Evolutionary conservation across 2,329 filamentous ascomycete genomes (phyloP).

Genomic region (Falciphora oryzae): DNA sequence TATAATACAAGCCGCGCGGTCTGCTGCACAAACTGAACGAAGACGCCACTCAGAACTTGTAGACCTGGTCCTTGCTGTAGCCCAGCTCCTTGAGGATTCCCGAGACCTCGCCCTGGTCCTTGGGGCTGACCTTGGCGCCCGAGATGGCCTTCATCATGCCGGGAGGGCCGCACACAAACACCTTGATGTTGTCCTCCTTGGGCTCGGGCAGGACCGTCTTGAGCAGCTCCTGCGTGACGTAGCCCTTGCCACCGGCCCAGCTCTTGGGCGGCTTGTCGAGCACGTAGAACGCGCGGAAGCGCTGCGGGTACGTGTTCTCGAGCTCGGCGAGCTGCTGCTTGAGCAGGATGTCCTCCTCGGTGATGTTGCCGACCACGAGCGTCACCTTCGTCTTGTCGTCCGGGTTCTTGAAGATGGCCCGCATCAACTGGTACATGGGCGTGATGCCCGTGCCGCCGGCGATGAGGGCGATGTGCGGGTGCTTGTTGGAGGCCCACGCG

Average conservation of each 20-base stretch:
- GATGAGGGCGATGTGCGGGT: conserved; percentile 78
- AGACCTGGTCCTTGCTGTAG: conserved; percentile 68
- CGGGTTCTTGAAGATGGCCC: conserved; percentile 92
- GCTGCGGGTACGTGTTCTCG: conserved; percentile 91
- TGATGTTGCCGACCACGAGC: conserved; percentile 85
- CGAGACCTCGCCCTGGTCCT: conserved; percentile 85
- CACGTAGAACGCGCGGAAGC: conserved; percentile 92
- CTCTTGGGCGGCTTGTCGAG: conserved; percentile 76
- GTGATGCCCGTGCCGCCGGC: conserved; percentile 97
- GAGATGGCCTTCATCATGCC: conserved; percentile 90
- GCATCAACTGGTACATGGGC: conserved; percentile 93
- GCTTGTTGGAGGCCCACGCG: conserved; percentile 84
- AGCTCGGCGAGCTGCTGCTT: conserved; percentile 79
- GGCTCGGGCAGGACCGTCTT: conserved; percentile 94
- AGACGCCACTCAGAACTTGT: conserved; percentile 67
- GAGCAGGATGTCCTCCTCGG: conserved; percentile 85
- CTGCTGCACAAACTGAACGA: no score
- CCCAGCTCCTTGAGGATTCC: conserved; percentile 63
- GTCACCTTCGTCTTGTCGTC: conserved; percentile 97
- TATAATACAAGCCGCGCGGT: neutral
- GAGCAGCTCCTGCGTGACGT: conserved; percentile 82
- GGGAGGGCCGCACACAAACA: conserved; percentile 93
- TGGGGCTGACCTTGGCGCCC: conserved; percentile 83
- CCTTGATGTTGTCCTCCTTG: conserved; percentile 81
- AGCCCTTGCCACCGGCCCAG: conserved; percentile 73